phyloP scores from a whole-genome alignment of 2,329 filamentous ascomycete genomes.

The Colletotrichum musae region DNA sequence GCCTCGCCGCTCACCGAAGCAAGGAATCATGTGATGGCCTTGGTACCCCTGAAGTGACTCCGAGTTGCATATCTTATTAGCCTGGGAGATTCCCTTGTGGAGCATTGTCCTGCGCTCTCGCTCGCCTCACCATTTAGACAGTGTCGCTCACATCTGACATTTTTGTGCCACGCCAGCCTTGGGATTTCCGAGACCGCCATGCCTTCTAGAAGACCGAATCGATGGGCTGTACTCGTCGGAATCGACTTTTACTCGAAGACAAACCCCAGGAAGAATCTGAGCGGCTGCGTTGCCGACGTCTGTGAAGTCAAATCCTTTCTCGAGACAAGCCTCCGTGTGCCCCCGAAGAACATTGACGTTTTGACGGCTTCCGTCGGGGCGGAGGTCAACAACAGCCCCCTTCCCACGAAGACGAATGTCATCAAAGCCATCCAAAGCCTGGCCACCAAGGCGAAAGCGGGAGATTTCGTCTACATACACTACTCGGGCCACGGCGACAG shows the following conservation, averaged over 20 bases:
- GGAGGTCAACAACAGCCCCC: neutral
- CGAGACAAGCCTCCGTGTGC: neutral
- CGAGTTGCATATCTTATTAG: too few relatives aligned
- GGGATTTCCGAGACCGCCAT: neutral
- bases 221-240: neutral
- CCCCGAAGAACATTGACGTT: neutral
- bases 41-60: too few relatives aligned
- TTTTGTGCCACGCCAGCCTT: neutral
- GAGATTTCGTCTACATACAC: slow-evolving; percentile 12
- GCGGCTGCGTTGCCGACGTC: neutral
- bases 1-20: too few relatives aligned
- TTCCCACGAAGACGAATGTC: neutral
- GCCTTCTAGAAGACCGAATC: neutral
- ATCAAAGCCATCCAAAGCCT: neutral
- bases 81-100: too few relatives aligned
- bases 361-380: neutral
- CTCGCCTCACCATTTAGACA: too few relatives aligned
- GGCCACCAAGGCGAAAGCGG: neutral
- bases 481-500: slow-evolving; percentile 14
- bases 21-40: too few relatives aligned
- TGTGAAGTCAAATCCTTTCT: neutral
- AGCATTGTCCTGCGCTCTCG: too few relatives aligned
- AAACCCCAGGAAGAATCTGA: neutral
- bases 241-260: neutral
- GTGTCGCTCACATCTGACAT: too few relatives aligned